Percentiles rank a stretch among this genome's conserved stretches.
These are phyloP conservation scores for Verruconis gallopava DNA, from an alignment of 2,329 filamentous ascomycete species.

Conservation along the genomic window DNA sequence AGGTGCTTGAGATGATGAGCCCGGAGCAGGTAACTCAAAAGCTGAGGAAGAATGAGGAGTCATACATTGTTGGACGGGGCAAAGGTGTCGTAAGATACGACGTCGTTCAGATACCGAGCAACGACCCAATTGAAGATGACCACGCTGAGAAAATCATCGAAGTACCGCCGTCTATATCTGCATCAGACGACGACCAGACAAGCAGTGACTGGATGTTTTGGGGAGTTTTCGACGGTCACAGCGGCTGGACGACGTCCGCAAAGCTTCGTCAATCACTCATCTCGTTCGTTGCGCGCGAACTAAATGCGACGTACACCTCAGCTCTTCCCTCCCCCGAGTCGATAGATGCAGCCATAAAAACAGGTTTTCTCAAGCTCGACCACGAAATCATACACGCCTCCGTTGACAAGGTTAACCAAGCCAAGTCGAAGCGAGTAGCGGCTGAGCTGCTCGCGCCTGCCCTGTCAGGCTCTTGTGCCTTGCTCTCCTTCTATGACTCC, in stretches of 20 bases:
- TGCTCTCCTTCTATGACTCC: conserved; percentile 93
- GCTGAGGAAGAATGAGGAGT: conserved; percentile 79
- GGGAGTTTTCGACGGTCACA: conserved; percentile 97
- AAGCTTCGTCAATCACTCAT: conserved; percentile 89
- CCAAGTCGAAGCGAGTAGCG: conserved; percentile 77
- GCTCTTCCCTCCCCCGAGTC: conserved; percentile 63
- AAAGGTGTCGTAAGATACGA: conserved; percentile 91
- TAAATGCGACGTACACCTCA: conserved; percentile 82
- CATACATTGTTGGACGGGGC: conserved; percentile 78
- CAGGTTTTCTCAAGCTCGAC: conserved; percentile 76
- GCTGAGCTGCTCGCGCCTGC: conserved; percentile 87
- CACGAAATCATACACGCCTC: conserved; percentile 91
- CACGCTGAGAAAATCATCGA: conserved; percentile 97
- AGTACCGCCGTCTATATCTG: conserved; percentile 51
- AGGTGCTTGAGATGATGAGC: conserved; percentile 90
- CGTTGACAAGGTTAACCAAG: conserved; percentile 79
- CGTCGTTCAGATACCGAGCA: conserved; percentile 85
- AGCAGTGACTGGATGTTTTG: conserved; percentile 98
- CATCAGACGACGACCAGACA: conserved; percentile 39
- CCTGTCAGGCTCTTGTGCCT: conserved; percentile 89
- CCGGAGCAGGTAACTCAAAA: conserved; percentile 88
- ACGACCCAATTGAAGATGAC: conserved; percentile 96
- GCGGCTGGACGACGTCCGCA: conserved; percentile 95
- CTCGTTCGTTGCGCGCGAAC: conserved; percentile 79
- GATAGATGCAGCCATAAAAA: conserved; percentile 84